These are phyloP conservation scores for Aaosphaeria arxii DNA, from an alignment of 2,329 filamentous ascomycete species.

Conservation along the genomic window DNA sequence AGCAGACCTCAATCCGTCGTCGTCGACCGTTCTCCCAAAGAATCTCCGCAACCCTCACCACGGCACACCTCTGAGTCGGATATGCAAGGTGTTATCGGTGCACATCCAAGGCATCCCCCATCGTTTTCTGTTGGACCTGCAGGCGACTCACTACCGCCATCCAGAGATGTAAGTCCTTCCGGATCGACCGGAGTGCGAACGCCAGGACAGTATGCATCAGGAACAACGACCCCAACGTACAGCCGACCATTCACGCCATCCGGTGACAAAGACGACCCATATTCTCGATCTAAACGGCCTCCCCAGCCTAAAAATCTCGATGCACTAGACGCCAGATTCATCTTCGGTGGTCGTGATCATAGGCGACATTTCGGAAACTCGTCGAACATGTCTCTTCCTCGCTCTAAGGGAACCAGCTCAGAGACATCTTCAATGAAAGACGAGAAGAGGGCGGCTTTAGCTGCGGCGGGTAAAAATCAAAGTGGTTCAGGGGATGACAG, in stretches of 20 bases:
- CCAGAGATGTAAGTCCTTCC: slow-evolving; percentile 62
- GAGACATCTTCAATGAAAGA: slow-evolving; percentile 27
- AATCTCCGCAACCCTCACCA: slow-evolving; percentile 29
- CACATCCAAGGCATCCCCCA: slow-evolving; percentile 49
- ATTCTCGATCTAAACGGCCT: slow-evolving; percentile 75
- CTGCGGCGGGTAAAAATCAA: slow-evolving; percentile 51
- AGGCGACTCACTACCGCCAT: slow-evolving; percentile 53
- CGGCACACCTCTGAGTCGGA: slow-evolving; percentile 46
- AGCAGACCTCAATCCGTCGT: slow-evolving; percentile 18
- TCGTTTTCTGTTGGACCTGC: slow-evolving; percentile 56
- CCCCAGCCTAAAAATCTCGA: slow-evolving; percentile 65
- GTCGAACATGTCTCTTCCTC: slow-evolving; percentile 40
- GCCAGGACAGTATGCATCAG: slow-evolving; percentile 41
- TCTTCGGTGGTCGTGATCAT: slow-evolving; percentile 75
- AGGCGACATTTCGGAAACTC: slow-evolving; percentile 50
- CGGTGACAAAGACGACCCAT: slow-evolving; percentile 80
- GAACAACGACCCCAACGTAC: slow-evolving; percentile 58
- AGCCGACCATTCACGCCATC: slow-evolving; percentile 75
- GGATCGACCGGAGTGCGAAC: slow-evolving; percentile 51
- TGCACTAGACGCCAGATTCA: slow-evolving; percentile 75
- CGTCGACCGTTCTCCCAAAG: slow-evolving; percentile 25
- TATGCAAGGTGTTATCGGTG: slow-evolving; percentile 40
- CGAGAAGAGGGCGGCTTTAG: slow-evolving; percentile 55
- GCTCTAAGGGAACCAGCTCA: slow-evolving; percentile 42
- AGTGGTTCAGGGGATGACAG: slow-evolving; percentile 42